Percentiles rank a stretch among this genome's conserved stretches.
These are phyloP conservation scores for Fusarium anthophilum DNA, from an alignment of 2,329 filamentous ascomycete species.

Conservation along the genomic window DNA sequence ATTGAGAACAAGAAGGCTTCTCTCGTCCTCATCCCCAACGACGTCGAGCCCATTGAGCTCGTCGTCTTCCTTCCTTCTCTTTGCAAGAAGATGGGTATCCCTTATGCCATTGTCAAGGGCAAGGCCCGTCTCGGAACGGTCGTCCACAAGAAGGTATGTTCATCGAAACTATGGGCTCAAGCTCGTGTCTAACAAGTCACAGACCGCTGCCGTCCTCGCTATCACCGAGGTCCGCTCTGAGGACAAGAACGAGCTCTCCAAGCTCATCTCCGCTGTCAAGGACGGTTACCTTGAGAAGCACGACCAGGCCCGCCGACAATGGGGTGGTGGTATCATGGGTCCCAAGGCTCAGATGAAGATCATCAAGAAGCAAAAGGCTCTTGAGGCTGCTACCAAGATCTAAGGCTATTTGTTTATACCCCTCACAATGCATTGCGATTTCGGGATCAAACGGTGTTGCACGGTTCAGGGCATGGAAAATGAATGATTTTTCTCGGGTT, in stretches of 20 bases:
- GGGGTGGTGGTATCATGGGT: conserved; percentile 99
- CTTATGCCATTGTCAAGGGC: conserved; percentile 99
- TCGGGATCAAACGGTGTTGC: conserved; percentile 52
- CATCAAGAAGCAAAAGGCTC: conserved; percentile 91
- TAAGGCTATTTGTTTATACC: conserved; percentile 64
- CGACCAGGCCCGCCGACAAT: conserved; percentile 89
- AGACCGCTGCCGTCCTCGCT: conserved; percentile 96
- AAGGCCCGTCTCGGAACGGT: conserved; percentile 99
- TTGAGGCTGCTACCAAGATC: conserved; percentile 97
- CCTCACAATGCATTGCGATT: conserved; percentile 52
- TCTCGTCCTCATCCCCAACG: conserved; percentile 97
- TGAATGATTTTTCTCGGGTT: conserved; percentile 53
- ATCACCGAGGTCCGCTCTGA: conserved; percentile 96
- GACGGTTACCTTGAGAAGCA: conserved; percentile 97
- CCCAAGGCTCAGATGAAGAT: conserved; percentile 85
- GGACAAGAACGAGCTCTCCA: conserved; percentile 98
- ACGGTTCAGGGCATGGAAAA: conserved; percentile 55
- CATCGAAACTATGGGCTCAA: too few species aligned
- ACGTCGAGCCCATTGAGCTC: conserved; percentile 99
- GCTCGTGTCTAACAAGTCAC: conserved; percentile 42
- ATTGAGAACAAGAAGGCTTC: conserved; percentile 99
- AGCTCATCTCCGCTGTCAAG: conserved; percentile 96
- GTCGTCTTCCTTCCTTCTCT: conserved; percentile 99
- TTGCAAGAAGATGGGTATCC: conserved; percentile 99
- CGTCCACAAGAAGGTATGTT: conserved; percentile 95